These are phyloP conservation scores for Trebouxia sp. DNA, from an alignment of 139 green algal genomes.

Conservation along the genomic window DNA sequence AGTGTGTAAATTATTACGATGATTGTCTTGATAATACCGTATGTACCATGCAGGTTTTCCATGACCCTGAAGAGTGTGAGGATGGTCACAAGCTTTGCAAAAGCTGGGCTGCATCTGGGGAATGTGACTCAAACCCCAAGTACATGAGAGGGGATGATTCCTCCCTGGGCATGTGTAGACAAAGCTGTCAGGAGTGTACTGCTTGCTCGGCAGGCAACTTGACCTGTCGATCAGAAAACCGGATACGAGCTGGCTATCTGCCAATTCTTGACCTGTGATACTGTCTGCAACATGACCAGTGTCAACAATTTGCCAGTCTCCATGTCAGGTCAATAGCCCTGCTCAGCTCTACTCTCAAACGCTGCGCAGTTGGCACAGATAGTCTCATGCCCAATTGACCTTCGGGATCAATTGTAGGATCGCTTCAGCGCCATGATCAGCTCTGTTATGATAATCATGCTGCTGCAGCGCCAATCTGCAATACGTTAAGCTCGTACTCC, in stretches of 20 bases:
- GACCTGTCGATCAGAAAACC: slow-evolving; percentile 11
- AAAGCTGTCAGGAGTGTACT: not conserved
- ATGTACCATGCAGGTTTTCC: not conserved
- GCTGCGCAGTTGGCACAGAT: too few relatives aligned
- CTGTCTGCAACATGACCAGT: too few relatives aligned
- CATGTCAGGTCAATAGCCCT: too few relatives aligned
- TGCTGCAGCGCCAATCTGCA: too few relatives aligned
- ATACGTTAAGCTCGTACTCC: too few relatives aligned
- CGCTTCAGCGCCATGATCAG: too few relatives aligned
- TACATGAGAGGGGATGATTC: slow-evolving; percentile 28
- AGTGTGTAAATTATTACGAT: not conserved
- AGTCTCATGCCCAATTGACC: too few relatives aligned
- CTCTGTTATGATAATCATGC: too few relatives aligned
- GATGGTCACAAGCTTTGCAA: slow-evolving; percentile 12
- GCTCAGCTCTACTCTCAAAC: too few relatives aligned
- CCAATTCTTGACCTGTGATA: not conserved
- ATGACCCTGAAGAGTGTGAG: slow-evolving; percentile 17
- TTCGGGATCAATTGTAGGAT: too few relatives aligned
- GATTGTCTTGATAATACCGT: not conserved
- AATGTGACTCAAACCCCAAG: slow-evolving; percentile 21
- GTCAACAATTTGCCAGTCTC: too few relatives aligned
- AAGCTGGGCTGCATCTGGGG: slow-evolving; percentile 7
- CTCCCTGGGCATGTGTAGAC: slow-evolving; percentile 21
- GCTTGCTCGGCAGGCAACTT: not conserved
- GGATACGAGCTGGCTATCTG: slow-evolving; percentile 27